Base-by-base conservation (phyloP, 1,139 yeast species). In the Lipomyces yarrowii region DNA sequence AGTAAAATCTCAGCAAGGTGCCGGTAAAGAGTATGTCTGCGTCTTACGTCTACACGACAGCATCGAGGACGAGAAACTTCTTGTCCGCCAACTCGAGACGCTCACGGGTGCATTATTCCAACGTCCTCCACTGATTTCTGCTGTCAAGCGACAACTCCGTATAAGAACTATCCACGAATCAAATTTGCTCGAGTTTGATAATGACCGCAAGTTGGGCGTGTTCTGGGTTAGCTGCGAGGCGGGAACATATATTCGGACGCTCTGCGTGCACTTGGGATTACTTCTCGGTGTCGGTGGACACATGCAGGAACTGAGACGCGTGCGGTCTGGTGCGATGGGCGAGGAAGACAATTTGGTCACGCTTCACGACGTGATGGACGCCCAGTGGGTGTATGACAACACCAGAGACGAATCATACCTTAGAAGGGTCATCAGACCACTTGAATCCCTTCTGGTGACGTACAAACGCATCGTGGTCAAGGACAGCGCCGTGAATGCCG, bases 221-320 rank as follows among this genome's bases (percentile, higher is more conserved):
- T 94, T 94, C 84, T 94, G 99, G 99, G 98, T 98, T 69, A 90
- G 96, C 59, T 94, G 99, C 86, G 99, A 94, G 84, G 99, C 99
- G 70, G 99, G 99, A 81, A 94, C 99, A 71, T 94, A 94, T 82
- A 94, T 94, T 97, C 90, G 99, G 87, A 94, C 99, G 64, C 84
- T 94, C 75, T 94, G 99, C 88, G 99, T 94, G 69, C 99, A 94
- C 80, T 84, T 94, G 77, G 99, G 99, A 83, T 93, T 94, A 97
- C 84, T 94, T 70, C 85, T 94, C 73, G 98, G 98, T 75, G 98
- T 92, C 74, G 99, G 99, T 79, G 99, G 98, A 74, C 99, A 94
- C 82, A 94, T 94, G 99, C 99, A 94, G 85, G 99, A 94, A 82
- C 88, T 94, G 76, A 92, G 99, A 83, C 93, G 99, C 85, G 99